These are phyloP conservation scores for Euptelea pleiosperma DNA, from an alignment of 164 flowering plant genomes.

Conservation along the genomic window DNA sequence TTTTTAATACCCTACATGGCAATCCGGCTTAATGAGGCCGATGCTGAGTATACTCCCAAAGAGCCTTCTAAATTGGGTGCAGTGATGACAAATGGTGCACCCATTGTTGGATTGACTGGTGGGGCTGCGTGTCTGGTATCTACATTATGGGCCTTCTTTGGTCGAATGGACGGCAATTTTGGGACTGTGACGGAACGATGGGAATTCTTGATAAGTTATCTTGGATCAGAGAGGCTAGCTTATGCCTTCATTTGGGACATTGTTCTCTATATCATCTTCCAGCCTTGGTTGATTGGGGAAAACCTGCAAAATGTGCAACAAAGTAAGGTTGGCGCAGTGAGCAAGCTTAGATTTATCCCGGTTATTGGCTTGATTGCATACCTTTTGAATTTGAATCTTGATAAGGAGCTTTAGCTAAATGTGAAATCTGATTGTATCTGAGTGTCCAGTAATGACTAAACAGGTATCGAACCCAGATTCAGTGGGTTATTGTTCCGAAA, in stretches of 20 bases:
- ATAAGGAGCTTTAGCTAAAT: slow-evolving; percentile 24
- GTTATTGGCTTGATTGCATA: slow-evolving; percentile 75
- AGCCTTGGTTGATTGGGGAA: slow-evolving; percentile 92
- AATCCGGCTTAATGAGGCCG: slow-evolving; percentile 65
- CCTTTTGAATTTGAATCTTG: slow-evolving; percentile 49
- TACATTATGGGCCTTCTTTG: slow-evolving; percentile 64
- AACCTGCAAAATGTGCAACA: slow-evolving; percentile 66
- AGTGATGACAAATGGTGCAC: slow-evolving; percentile 68
- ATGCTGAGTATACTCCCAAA: slow-evolving; percentile 24
- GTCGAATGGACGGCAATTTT: slow-evolving; percentile 68
- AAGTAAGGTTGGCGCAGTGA: slow-evolving; percentile 44
- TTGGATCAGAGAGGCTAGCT: slow-evolving; percentile 83
- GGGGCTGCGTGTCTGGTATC: slow-evolving; percentile 60
- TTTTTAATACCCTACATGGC: slow-evolving; percentile 97
- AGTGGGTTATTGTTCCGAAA: background rate
- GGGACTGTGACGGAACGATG: slow-evolving; percentile 61
- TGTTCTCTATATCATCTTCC: slow-evolving; percentile 69
- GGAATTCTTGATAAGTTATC: slow-evolving; percentile 60
- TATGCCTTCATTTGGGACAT: slow-evolving; percentile 98
- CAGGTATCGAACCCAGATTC: background rate
- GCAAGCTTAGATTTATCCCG: slow-evolving; percentile 66
- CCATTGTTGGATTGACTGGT: slow-evolving; percentile 68
- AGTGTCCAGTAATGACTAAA: background rate
- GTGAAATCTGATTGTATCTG: background rate
- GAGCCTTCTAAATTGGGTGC: slow-evolving; percentile 52